A percentile compares a stretch with the other conserved stretches of the same genome.
Conservation (phyloP, 495 filamentous ascomycete genomes). For the Gamarada debralockiae region DNA sequence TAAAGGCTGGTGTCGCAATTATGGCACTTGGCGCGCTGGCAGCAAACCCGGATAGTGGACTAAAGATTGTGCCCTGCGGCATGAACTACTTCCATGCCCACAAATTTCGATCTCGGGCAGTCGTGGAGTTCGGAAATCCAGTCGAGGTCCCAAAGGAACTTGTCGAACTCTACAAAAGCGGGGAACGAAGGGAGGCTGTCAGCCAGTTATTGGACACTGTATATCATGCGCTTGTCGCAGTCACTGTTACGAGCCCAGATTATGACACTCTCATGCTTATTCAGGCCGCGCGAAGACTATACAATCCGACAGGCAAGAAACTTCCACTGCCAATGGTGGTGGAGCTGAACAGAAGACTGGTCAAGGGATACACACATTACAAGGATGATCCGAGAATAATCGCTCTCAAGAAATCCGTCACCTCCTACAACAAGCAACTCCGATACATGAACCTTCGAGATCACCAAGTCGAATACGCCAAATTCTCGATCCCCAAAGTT, state of each 20-base stretch:
- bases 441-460: slow-evolving; percentile 83
- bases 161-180: slow-evolving; percentile 79
- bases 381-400: slow-evolving; percentile 87
- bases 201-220: slow-evolving; percentile 78
- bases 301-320: slow-evolving; percentile 92
- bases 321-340: slow-evolving; percentile 91
- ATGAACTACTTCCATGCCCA: slow-evolving; percentile 99
- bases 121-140: slow-evolving; percentile 91
- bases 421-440: slow-evolving; percentile 84
- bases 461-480: slow-evolving; percentile 93
- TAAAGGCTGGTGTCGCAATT: slow-evolving; percentile 97
- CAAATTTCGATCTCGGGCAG: slow-evolving; percentile 95
- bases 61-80: slow-evolving; percentile 98
- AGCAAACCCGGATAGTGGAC: slow-evolving; percentile 81
- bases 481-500: slow-evolving; percentile 70
- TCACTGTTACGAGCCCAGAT: slow-evolving; percentile 91
- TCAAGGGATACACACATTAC: slow-evolving; percentile 88
- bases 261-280: slow-evolving; percentile 98
- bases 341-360: slow-evolving; percentile 90
- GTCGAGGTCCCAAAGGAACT: slow-evolving; percentile 77
- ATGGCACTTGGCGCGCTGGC: slow-evolving; percentile 95
- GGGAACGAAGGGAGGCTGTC: slow-evolving; percentile 81
- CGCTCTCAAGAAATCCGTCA: slow-evolving; percentile 71
- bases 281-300: slow-evolving; percentile 89
- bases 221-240: slow-evolving; percentile 76